phyloP scores from a whole-genome alignment of 306 rosid species.

The Lotus japonicus region DNA sequence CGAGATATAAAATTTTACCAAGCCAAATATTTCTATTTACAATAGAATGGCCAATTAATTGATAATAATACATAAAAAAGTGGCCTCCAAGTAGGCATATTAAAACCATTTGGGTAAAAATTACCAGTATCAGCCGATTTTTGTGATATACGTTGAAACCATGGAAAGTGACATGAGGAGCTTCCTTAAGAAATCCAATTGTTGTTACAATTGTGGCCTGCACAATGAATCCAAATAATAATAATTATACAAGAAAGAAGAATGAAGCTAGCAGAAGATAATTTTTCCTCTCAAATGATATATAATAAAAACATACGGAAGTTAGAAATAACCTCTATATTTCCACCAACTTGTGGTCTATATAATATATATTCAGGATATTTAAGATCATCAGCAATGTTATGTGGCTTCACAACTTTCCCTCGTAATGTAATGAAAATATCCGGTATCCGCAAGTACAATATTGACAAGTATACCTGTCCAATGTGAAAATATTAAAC shows the following conservation, averaged over 20 bases:
- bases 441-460: slow-evolving; percentile 68
- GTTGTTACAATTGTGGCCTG: slow-evolving; percentile 67
- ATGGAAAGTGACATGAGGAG: slow-evolving; percentile 62
- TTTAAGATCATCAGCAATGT: slow-evolving; percentile 73
- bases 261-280: neutral
- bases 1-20: neutral
- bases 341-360: slow-evolving; percentile 54
- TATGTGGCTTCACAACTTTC: slow-evolving; percentile 59
- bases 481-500: slow-evolving; percentile 22
- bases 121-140: slow-evolving; percentile 85
- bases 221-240: slow-evolving; percentile 14
- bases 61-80: neutral
- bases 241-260: neutral
- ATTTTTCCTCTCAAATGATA: neutral
- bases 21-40: neutral
- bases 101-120: neutral
- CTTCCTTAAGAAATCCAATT: slow-evolving; percentile 90
- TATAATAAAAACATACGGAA: neutral
- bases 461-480: slow-evolving; percentile 85
- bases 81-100: neutral
- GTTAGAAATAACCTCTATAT: slow-evolving; percentile 47
- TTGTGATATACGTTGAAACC: slow-evolving; percentile 94
- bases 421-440: slow-evolving; percentile 74
- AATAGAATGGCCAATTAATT: neutral
- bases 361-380: slow-evolving; percentile 57